A percentile compares a stretch with the other conserved stretches of the same genome.
Conservation (phyloP, 805 yeast genomes). For the Candida tibetensis region DNA sequence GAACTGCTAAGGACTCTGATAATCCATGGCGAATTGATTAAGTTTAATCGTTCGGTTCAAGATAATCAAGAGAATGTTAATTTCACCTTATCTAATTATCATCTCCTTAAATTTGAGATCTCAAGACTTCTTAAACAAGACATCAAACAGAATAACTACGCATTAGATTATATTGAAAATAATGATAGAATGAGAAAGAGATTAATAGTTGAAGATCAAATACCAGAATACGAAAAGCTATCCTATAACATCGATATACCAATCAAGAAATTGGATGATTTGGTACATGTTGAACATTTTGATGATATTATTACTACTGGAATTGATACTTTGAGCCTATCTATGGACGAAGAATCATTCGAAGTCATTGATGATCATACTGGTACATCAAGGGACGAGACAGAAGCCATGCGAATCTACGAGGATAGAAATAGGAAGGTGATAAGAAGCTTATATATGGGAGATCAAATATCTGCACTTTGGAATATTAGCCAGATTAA, state of each 20-base stretch:
- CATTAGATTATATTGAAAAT: slow-evolving; percentile 69
- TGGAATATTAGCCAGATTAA: slow-evolving; percentile 75
- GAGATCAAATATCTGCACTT: slow-evolving; percentile 67
- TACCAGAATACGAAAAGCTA: slow-evolving; percentile 43
- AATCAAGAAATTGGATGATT: slow-evolving; percentile 14
- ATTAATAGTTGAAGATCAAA: slow-evolving; percentile 52
- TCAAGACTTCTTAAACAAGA: slow-evolving; percentile 39
- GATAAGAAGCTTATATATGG: slow-evolving; percentile 61
- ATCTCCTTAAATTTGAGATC: slow-evolving; percentile 43
- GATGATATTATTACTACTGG: slow-evolving; percentile 19
- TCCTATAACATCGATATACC: slow-evolving; percentile 43
- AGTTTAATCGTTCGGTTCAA: slow-evolving; percentile 53
- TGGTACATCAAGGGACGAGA: slow-evolving; percentile 17
- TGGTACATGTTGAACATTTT: slow-evolving; percentile 14
- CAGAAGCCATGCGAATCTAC: slow-evolving; percentile 16
- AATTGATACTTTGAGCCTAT: slow-evolving; percentile 26
- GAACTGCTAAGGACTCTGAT: slow-evolving; percentile 32
- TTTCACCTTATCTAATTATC: slow-evolving; percentile 47
- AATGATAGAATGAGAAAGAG: slow-evolving; percentile 63
- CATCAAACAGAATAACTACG: slow-evolving; percentile 32
- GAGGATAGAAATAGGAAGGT: slow-evolving; percentile 77
- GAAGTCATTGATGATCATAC: slow-evolving; percentile 45
- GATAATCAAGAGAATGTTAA: slow-evolving; percentile 63
- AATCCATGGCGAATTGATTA: slow-evolving; percentile 44
- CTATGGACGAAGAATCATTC: slow-evolving; percentile 29